Percentiles rank a stretch among this genome's conserved stretches.
Evolutionary conservation across 352 stramenopile genomes (phyloP).

Genomic region (Globisporangium splendens): DNA sequence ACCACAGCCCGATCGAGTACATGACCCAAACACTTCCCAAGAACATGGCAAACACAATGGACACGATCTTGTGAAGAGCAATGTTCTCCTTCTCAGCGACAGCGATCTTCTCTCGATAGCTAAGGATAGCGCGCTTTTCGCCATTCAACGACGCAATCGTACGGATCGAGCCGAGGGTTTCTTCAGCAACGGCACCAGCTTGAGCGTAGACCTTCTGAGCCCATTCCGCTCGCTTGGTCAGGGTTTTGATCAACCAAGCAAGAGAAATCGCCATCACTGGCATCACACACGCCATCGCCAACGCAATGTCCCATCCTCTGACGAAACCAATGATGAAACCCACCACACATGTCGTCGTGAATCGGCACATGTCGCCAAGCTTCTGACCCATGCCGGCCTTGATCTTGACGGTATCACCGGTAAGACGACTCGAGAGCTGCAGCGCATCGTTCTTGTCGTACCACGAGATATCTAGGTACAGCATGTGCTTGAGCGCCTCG

Average conservation of each 20-base stretch:
- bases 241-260: constrained; percentile 30
- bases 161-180: constrained; percentile 37
- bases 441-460: constrained; percentile 34
- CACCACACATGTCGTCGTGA: constrained; percentile 24
- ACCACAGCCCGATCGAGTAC: constrained; percentile 49
- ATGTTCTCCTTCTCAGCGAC: constrained; percentile 34
- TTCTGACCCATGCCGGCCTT: constrained; percentile 46
- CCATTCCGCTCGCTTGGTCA: constrained; percentile 19
- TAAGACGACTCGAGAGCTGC: constrained; percentile 31
- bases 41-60: constrained; percentile 31
- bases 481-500: constrained; percentile 32
- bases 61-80: constrained; percentile 28
- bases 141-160: constrained; percentile 39
- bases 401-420: constrained; percentile 35
- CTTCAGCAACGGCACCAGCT: constrained; percentile 40
- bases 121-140: constrained; percentile 29
- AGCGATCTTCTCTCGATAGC: constrained; percentile 25
- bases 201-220: constrained; percentile 36
- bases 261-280: constrained; percentile 30
- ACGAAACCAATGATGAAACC: constrained; percentile 38
- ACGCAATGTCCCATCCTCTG: constrained; percentile 36
- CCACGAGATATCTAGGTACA: constrained; percentile 45
- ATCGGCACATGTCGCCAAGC: constrained; percentile 33
- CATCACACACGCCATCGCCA: constrained; percentile 37
- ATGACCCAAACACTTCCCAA: constrained; percentile 44